Conservation (phyloP, 352 stramenopile species). For the Pythium rhizo-oryzae region DNA sequence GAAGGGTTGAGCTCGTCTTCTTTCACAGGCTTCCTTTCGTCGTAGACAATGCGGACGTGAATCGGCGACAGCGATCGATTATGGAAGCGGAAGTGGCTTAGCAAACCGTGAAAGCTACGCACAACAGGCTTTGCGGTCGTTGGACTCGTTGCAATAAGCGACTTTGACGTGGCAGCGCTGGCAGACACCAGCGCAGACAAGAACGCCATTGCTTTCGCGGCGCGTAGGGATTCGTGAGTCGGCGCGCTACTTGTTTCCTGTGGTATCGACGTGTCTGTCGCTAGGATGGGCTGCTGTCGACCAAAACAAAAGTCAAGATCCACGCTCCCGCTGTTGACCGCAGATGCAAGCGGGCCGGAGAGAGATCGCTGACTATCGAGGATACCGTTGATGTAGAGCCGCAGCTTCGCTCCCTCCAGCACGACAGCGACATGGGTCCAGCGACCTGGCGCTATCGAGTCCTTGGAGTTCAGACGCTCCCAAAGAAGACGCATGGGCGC, state of each 20-base stretch:
- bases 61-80: slow-evolving; percentile 91
- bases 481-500: slow-evolving; percentile 30
- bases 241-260: neutral
- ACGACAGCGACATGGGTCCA: slow-evolving; percentile 91
- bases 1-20: slow-evolving; percentile 5
- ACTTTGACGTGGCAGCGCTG: slow-evolving; percentile 1
- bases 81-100: slow-evolving; percentile 90
- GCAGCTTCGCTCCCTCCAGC: slow-evolving; percentile 83
- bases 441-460: slow-evolving; percentile 47
- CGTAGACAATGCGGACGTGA: slow-evolving; percentile 91
- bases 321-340: slow-evolving; percentile 35
- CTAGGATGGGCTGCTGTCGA: slow-evolving; percentile 15
- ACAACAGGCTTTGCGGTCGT: neutral
- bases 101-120: slow-evolving; percentile 74
- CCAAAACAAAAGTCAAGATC: slow-evolving; percentile 66
- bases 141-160: slow-evolving; percentile 4
- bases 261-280: neutral
- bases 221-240: neutral
- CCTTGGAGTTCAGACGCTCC: slow-evolving; percentile 79
- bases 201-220: slow-evolving; percentile 20
- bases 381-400: slow-evolving; percentile 90
- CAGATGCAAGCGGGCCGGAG: slow-evolving; percentile 33
- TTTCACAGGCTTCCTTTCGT: slow-evolving; percentile 58
- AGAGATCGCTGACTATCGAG: slow-evolving; percentile 84
- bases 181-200: slow-evolving; percentile 15